phyloP scores from a whole-genome alignment of 2,329 filamentous ascomycete species.

The Fusarium penzigii region DNA sequence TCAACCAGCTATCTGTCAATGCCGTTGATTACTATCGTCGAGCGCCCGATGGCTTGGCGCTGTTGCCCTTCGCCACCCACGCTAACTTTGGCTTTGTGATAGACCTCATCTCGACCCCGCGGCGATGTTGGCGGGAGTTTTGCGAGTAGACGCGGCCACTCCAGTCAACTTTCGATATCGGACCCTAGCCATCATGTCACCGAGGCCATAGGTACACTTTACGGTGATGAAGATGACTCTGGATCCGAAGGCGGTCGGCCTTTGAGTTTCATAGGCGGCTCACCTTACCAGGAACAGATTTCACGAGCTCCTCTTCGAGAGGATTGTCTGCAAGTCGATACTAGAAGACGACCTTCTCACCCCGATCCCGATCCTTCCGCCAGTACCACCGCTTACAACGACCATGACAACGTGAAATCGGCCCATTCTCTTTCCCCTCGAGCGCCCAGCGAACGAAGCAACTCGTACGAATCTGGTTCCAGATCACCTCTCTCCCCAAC shows the following conservation, averaged over 20 bases:
- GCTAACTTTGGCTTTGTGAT: constrained; percentile 24
- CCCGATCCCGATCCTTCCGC: constrained; percentile 48
- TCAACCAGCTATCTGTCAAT: not conserved
- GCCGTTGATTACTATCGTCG: constrained; percentile 7
- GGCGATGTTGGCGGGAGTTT: constrained; percentile 58
- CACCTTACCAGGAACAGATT: constrained; percentile 55
- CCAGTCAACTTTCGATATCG: constrained; percentile 67
- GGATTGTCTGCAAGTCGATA: constrained; percentile 37
- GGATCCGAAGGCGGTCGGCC: constrained; percentile 61
- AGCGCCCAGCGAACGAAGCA: constrained; percentile 42
- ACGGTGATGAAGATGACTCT: constrained; percentile 72
- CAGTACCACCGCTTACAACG: constrained; percentile 32
- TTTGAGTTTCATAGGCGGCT: constrained; percentile 69
- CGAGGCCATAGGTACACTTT: constrained; percentile 88
- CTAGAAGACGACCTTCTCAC: constrained; percentile 44
- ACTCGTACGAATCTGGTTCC: constrained; percentile 42
- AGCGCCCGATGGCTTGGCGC: constrained; percentile 1
- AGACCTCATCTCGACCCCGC: constrained; percentile 61
- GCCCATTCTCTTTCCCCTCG: constrained; percentile 44
- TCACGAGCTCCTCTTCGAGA: constrained; percentile 34
- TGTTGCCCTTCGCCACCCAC: constrained; percentile 18
- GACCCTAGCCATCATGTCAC: constrained; percentile 94
- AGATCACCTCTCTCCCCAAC: constrained; percentile 53
- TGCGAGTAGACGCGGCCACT: constrained; percentile 59
- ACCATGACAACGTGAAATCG: constrained; percentile 41